Evolutionary conservation across 2,329 filamentous ascomycete genomes (phyloP).

Genomic region (Aspergillus pseudoviridinutans): DNA sequence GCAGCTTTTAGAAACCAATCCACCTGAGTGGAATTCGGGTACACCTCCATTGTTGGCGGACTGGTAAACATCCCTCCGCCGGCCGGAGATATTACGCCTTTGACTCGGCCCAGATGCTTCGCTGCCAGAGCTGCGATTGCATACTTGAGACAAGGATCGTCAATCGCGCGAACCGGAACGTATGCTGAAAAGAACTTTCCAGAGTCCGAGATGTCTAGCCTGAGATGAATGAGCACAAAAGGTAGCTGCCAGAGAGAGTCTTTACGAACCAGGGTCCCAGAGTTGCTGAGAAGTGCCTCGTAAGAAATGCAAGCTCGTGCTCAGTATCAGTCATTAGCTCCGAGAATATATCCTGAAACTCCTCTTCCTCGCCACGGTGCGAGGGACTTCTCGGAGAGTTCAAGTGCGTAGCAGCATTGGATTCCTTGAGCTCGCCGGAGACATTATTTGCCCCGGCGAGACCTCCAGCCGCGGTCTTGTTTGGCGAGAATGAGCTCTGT

Average conservation of each 20-base stretch:
- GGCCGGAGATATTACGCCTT: conserved; percentile 21
- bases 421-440: conserved; percentile 1
- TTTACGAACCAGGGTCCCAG: conserved; percentile 33
- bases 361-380: conserved; percentile 24
- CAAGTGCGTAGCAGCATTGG: conserved; percentile 1
- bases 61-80: conserved; percentile 25
- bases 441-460: not conserved
- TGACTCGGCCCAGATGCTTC: conserved; percentile 36
- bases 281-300: conserved; percentile 33
- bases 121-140: conserved; percentile 37
- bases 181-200: conserved; percentile 37
- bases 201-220: conserved; percentile 39
- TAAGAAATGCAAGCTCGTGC: conserved; percentile 37
- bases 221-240: conserved; percentile 13
- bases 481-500: conserved; percentile 2
- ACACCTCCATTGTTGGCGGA: conserved; percentile 51
- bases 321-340: conserved; percentile 36
- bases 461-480: not conserved
- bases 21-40: conserved; percentile 43
- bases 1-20: conserved; percentile 60
- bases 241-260: not conserved
- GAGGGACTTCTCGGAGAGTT: conserved; percentile 14
- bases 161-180: conserved; percentile 35
- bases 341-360: conserved; percentile 33
- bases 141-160: conserved; percentile 31